These are phyloP conservation scores for Heracleum sosnowskyi DNA, from an alignment of 129 eudicot species.

Conservation along the genomic window DNA sequence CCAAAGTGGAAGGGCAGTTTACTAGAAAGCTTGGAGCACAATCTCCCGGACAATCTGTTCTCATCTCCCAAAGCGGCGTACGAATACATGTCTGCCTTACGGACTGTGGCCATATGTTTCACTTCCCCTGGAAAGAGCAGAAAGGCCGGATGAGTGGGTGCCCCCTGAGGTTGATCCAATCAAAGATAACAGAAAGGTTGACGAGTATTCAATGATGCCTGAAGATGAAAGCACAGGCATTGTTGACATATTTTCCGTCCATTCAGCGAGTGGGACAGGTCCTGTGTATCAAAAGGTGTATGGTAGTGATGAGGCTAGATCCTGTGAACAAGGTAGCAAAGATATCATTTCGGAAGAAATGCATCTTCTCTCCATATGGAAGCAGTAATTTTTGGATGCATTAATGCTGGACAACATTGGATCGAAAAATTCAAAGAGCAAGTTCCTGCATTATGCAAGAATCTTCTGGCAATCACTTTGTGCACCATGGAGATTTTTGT, in stretches of 20 bases:
- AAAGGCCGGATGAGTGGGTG: constrained; percentile 92
- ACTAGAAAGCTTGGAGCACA: too few species aligned
- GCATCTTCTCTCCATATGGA: constrained; percentile 45
- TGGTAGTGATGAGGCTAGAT: constrained; percentile 36
- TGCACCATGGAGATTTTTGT: constrained; percentile 75
- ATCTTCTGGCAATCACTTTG: constrained; percentile 53
- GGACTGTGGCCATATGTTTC: constrained; percentile 87
- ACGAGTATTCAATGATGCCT: constrained; percentile 21
- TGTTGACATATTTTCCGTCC: constrained; percentile 74
- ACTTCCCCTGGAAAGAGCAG: constrained; percentile 65
- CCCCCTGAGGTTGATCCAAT: constrained; percentile 49
- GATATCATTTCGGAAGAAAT: constrained; percentile 17
- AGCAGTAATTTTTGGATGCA: constrained; percentile 66
- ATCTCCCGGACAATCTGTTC: too few species aligned
- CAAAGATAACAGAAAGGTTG: constrained; percentile 18
- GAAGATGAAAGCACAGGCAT: constrained; percentile 26
- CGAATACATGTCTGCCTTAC: too few species aligned
- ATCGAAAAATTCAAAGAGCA: constrained; percentile 29
- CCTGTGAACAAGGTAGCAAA: constrained; percentile 29
- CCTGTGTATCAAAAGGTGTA: constrained; percentile 48
- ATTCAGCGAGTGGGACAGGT: constrained; percentile 40
- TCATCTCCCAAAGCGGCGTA: too few species aligned
- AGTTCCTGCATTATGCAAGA: constrained; percentile 24
- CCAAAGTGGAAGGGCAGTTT: constrained; percentile 44
- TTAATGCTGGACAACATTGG: constrained; percentile 39